Base-by-base conservation (phyloP, 208 protist species). In the Endotrypanum monterogeii region DNA sequence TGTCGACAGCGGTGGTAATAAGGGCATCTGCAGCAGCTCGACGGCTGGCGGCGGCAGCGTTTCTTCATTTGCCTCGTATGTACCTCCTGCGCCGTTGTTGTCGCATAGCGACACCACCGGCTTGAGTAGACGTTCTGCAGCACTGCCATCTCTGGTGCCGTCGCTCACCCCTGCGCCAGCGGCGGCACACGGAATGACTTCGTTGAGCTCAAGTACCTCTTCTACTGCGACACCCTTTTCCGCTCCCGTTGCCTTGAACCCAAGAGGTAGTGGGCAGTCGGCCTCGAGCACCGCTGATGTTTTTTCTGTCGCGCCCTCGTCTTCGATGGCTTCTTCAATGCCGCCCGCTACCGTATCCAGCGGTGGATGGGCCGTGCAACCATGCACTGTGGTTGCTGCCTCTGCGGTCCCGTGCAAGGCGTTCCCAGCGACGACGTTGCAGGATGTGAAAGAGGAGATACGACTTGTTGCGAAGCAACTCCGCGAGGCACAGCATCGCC, bases 391-490 rank as follows among this genome's bases (percentile, higher is more conserved):
- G 23, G 18, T 23, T 7, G 18, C 52, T n/a, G 39, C 55, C 16
- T 12, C 65, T 30, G 44, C 32, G 18, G 48, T 51, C 25, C n/a
- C 48, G 8, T 75, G 60, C 16, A 52, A 50, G 54, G 58, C 69
- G 4, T 44, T 73, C 11, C 52, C 44, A 0, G n/a, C 67, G 60
- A 0, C 41, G n/a, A 60, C 73, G 62, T 74, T 90, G 14, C 63
- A 78, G 1, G 83, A 83, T 18, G 30, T 96, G 18, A 94, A 94
- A 79, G 25, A 61, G 30, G 74, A 86, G 62, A 75, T 94, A 73
- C 67, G 79, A 1, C 56, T 61, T 16, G 55, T 92, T 32, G 80
- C 85, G 0, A 58, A 69, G 68, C 78, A 85, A 67, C 85, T 95
- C 23, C 83, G 85, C 9, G 51, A 57, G 51, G 85, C 83, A 18